A percentile compares a stretch with the other conserved stretches of the same genome.
phyloP scores from a whole-genome alignment of 768 basidiomycete species.

The Panaeolus cyanescens region DNA sequence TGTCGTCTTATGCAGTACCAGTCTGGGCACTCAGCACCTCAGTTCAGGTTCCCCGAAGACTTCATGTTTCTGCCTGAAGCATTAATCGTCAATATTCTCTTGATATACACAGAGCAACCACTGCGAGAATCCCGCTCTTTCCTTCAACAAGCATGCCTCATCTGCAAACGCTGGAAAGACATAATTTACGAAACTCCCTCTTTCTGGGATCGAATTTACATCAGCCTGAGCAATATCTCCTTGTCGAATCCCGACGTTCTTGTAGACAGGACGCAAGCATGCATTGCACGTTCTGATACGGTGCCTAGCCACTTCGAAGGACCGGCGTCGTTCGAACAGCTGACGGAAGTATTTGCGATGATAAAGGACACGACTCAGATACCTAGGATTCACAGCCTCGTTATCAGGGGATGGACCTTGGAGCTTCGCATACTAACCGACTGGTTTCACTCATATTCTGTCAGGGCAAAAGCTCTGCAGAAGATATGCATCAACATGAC shows the following conservation, averaged over 20 bases:
- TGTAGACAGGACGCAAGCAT: neutral
- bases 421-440: neutral
- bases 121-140: neutral
- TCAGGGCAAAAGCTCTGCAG: neutral
- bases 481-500: neutral
- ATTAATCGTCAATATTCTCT: neutral
- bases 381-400: neutral
- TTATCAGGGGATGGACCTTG: neutral
- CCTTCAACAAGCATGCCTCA: neutral
- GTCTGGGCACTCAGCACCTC: neutral
- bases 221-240: neutral
- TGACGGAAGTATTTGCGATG: neutral
- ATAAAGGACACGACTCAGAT: neutral
- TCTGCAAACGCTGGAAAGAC: neutral
- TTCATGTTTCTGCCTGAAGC: neutral
- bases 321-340: neutral
- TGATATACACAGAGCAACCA: neutral
- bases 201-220: neutral
- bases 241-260: too few species aligned
- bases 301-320: neutral
- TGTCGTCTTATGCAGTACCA: neutral
- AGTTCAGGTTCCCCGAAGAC: neutral
- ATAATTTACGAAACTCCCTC: neutral
- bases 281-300: neutral
- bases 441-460: neutral